Evolutionary conservation across 441 rosid genomes (phyloP).

Genomic region (Pelargonium fulgidum): DNA sequence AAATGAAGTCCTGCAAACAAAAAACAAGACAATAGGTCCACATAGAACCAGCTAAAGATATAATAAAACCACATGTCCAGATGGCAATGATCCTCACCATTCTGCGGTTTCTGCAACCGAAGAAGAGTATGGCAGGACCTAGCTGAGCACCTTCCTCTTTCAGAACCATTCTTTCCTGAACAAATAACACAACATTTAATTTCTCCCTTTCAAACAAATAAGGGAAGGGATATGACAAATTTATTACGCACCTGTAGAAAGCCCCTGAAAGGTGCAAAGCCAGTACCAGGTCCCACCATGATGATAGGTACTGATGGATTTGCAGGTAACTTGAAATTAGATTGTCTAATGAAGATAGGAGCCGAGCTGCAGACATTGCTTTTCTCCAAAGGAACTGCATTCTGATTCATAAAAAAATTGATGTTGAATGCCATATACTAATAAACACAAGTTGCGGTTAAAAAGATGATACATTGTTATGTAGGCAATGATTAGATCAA

Average conservation of each 20-base stretch:
- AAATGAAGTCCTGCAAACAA: slow-evolving; percentile 47
- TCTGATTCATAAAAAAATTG: slow-evolving; percentile 29
- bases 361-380: slow-evolving; percentile 51
- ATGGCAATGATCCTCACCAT: slow-evolving; percentile 33
- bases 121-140: slow-evolving; percentile 51
- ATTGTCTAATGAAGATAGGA: slow-evolving; percentile 49
- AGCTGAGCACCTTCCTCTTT: slow-evolving; percentile 46
- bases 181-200: background rate
- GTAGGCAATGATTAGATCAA: background rate
- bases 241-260: slow-evolving; percentile 43
- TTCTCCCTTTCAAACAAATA: background rate
- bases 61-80: background rate
- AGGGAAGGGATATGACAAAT: background rate
- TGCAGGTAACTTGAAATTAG: slow-evolving; percentile 53
- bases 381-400: slow-evolving; percentile 58
- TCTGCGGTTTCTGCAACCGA: slow-evolving; percentile 58
- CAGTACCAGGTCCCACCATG: slow-evolving; percentile 74
- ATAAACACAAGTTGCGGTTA: background rate
- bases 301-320: slow-evolving; percentile 46
- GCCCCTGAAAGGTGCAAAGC: slow-evolving; percentile 69
- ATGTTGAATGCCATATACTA: background rate
- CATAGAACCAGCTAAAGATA: background rate
- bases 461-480: background rate
- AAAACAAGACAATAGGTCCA: background rate
- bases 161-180: slow-evolving; percentile 59